phyloP scores from a whole-genome alignment of 2,329 filamentous ascomycete genomes.

The Phyllosticta ampelicida region DNA sequence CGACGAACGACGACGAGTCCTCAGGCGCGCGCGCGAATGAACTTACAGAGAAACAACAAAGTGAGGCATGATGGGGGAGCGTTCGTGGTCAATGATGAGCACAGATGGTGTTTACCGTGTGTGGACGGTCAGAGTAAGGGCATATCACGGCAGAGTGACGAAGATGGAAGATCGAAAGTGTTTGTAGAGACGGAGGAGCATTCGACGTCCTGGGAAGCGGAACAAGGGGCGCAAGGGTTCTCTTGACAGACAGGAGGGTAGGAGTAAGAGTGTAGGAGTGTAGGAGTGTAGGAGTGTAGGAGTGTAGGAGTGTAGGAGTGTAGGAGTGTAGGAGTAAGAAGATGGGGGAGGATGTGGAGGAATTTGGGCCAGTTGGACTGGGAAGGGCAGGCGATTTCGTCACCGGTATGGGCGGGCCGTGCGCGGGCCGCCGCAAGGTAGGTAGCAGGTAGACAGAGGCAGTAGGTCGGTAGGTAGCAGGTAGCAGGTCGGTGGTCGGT shows the following conservation, averaged over 20 bases:
- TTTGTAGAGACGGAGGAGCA: not conserved
- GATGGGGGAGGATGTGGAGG: not conserved
- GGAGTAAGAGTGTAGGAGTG: not conserved
- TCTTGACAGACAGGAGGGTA: not conserved
- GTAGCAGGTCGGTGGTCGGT: not conserved
- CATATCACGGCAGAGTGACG: not conserved
- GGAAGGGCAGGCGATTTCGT: not conserved
- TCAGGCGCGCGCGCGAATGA: not conserved
- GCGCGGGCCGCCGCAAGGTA: not conserved
- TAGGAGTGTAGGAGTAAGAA: not conserved
- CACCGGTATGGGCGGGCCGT: not conserved
- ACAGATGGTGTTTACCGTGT: not conserved
- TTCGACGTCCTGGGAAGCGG: not conserved
- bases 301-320: not conserved
- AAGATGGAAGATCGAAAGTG: not conserved
- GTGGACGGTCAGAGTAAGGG: not conserved
- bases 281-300: not conserved
- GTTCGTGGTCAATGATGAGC: not conserved
- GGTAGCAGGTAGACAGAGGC: too few species aligned
- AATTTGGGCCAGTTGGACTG: not conserved
- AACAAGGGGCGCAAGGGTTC: not conserved
- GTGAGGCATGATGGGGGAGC: not conserved
- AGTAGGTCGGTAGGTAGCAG: too few species aligned
- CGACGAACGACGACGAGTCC: not conserved
- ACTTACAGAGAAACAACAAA: not conserved